Base-by-base conservation (phyloP, 352 stramenopile species). In the Albugo laibachii region DNA sequence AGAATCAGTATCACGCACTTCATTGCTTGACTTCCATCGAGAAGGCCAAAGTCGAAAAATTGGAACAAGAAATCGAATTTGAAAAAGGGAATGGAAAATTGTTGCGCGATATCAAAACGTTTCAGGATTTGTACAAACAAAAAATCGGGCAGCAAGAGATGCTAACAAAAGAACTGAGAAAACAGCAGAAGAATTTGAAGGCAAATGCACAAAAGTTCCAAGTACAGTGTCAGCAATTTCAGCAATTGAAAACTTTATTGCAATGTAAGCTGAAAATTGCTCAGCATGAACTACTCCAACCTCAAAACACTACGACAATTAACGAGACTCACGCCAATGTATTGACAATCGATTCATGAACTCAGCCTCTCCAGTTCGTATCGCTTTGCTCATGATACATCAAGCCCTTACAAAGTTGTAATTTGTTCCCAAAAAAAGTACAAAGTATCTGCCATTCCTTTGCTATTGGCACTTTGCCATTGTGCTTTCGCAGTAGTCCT, bases 61-160 rank as follows among this genome's bases (percentile, higher is more conserved):
- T 91, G 34, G 57, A 87, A 47, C 72, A 91, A 35, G 85, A 96
- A 55, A 74, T 86, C 43, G 67, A 71, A 50, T 95, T 93, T 53
- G 69, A 92, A 37, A 66, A 78, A 36, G 83, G 88, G 21, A 71
- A 73, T 0, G 77, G 72, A 4, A 62, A 69, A 8, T 51, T 95
- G 13, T 55, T 95, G 37, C 72, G 73, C 45, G 80, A 95, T 59
- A 93, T 95, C 53, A 68, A 69, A 38, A 77, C 62, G 21, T 92
- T 91, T 54, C 67, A 94, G 59, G 73, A 89, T 53, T 65, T 95
- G 13, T 95, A 95, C 71, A 83, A 86, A 49, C 66, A 92, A 61
- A 96, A 94, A 52, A 66, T 94, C 40, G 62, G 70, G 18, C 81
- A 95, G 56, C 88, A 95, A 49, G 80, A 96, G 54, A 74, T 65